Percentiles rank a stretch among this genome's conserved stretches.
Conservation (phyloP, 805 yeast species). For the Yamadazyma laniorum region DNA sequence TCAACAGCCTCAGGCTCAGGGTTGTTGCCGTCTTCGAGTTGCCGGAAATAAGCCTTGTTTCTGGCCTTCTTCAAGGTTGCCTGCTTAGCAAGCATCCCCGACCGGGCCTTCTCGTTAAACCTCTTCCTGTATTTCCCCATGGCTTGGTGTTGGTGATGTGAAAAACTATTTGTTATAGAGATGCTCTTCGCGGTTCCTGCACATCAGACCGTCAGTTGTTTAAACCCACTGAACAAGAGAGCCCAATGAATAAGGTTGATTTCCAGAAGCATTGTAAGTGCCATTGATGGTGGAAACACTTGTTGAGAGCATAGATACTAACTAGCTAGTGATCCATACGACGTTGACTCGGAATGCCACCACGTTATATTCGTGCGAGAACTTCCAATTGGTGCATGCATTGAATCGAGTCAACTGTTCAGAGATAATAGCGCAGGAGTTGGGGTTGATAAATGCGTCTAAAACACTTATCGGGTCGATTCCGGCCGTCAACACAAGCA, state of each 20-base stretch:
- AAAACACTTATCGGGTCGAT: constrained; percentile 40
- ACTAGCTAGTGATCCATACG: constrained; percentile 41
- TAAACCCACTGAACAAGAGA: too few species aligned
- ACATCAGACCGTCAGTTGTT: too few species aligned
- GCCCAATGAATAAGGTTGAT: constrained; percentile 20
- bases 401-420: constrained; percentile 48
- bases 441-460: constrained; percentile 52
- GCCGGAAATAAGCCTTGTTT: constrained; percentile 64
- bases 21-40: constrained; percentile 23
- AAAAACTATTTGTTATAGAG: background rate
- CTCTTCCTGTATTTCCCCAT: constrained; percentile 85
- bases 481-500: constrained; percentile 26
- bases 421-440: constrained; percentile 52
- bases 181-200: constrained; percentile 4
- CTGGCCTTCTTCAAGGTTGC: constrained; percentile 64
- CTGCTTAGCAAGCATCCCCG: constrained; percentile 81
- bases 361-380: constrained; percentile 58
- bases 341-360: constrained; percentile 56
- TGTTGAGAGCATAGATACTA: too few species aligned
- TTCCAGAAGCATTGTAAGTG: constrained; percentile 26
- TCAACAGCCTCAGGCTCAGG: constrained; percentile 9
- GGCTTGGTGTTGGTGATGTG: background rate
- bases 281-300: too few species aligned
- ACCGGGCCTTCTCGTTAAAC: constrained; percentile 80
- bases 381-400: constrained; percentile 40